These are phyloP conservation scores for Talaromyces sp. DNA, from an alignment of 2,329 filamentous ascomycete species.

Conservation along the genomic window DNA sequence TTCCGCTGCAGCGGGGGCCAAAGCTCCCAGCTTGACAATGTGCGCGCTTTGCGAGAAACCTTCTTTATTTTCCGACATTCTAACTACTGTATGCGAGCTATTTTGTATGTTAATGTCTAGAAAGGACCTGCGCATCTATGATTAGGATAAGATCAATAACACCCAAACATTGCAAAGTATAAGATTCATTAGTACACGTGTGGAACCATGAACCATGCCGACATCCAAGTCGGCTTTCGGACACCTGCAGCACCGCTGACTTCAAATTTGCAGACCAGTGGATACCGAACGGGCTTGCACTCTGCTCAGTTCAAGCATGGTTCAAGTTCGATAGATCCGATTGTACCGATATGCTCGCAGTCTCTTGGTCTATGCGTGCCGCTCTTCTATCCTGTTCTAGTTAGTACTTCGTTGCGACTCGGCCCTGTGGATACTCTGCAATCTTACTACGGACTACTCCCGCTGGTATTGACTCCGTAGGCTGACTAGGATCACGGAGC, in stretches of 20 bases:
- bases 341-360: neutral
- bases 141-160: too few species aligned
- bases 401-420: neutral
- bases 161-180: too few species aligned
- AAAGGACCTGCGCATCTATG: too few species aligned
- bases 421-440: too few species aligned
- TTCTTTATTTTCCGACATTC: conserved; percentile 3
- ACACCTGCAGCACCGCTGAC: neutral
- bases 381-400: neutral
- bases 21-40: conserved; percentile 6
- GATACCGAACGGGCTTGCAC: neutral
- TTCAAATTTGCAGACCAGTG: neutral
- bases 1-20: neutral
- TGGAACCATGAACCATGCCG: too few species aligned
- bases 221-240: too few species aligned
- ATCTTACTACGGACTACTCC: too few species aligned
- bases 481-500: too few species aligned
- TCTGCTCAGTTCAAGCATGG: neutral
- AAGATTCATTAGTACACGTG: too few species aligned
- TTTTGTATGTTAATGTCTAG: too few species aligned
- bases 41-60: neutral
- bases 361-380: conserved; percentile 1
- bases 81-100: too few species aligned
- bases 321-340: neutral
- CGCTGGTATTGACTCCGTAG: too few species aligned